Evolutionary conservation across 768 basidiomycete genomes (phyloP).

Genomic region (Postia placenta): DNA sequence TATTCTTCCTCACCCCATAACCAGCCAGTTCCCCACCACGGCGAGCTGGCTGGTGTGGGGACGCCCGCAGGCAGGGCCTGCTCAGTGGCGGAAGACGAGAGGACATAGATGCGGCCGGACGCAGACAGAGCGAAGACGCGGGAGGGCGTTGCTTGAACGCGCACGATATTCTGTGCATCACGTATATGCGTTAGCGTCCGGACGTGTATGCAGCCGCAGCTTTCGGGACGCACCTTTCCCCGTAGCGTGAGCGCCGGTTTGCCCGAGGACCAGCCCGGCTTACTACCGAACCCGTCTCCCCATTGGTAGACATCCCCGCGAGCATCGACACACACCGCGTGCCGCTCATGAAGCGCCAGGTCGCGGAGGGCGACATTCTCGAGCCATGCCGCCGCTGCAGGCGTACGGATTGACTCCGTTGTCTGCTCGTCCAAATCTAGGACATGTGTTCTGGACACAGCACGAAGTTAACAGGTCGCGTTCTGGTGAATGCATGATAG

Average conservation of each 20-base stretch:
- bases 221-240: conserved; percentile 48
- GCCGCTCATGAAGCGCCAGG: conserved; percentile 55
- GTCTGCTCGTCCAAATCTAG: conserved; percentile 36
- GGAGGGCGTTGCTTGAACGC: conserved; percentile 52
- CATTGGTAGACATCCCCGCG: conserved; percentile 82
- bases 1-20: conserved; percentile 46
- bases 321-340: conserved; percentile 74
- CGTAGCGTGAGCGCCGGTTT: conserved; percentile 50
- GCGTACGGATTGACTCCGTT: conserved; percentile 40
- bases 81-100: conserved; percentile 45
- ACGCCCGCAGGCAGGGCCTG: conserved; percentile 37
- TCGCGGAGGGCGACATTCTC: conserved; percentile 69
- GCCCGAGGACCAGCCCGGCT: conserved; percentile 15
- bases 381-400: conserved; percentile 50
- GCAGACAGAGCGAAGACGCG: conserved; percentile 75
- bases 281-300: conserved; percentile 59
- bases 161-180: conserved; percentile 65
- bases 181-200: too few relatives aligned
- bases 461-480: not conserved
- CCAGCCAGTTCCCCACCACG: conserved; percentile 63
- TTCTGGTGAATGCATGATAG: conserved; percentile 26
- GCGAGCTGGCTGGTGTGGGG: conserved; percentile 37
- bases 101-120: conserved; percentile 67
- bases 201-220: too few relatives aligned
- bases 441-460: conserved; percentile 35